A percentile compares a stretch with the other conserved stretches of the same genome.
These are phyloP conservation scores for Simmondsia chinensis DNA, from an alignment of 148 eudicot species.

Conservation along the genomic window DNA sequence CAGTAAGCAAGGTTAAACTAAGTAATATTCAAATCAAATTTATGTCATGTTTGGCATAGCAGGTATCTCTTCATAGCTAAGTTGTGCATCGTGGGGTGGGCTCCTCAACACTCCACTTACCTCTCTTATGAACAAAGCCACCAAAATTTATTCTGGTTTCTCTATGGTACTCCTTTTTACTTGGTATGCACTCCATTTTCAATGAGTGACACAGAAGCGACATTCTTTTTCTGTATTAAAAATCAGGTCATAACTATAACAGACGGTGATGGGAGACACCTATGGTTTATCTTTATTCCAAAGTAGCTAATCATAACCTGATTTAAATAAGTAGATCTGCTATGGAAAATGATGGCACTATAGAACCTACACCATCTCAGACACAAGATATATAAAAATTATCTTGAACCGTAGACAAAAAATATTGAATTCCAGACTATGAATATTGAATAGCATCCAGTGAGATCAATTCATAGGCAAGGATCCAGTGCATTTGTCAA, in stretches of 20 bases:
- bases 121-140: slow-evolving; percentile 27
- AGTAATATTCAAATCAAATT: too few species aligned
- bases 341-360: slow-evolving; percentile 6
- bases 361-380: neutral
- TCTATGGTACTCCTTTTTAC: slow-evolving; percentile 11
- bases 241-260: slow-evolving; percentile 10
- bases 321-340: slow-evolving; percentile 15
- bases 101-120: slow-evolving; percentile 13
- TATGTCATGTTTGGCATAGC: too few species aligned
- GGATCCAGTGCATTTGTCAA: too few species aligned
- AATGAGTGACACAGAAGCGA: slow-evolving; percentile 31
- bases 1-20: too few species aligned
- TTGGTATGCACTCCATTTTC: slow-evolving; percentile 27
- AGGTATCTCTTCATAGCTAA: slow-evolving; percentile 18
- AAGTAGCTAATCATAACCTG: slow-evolving; percentile 19
- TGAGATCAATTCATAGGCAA: too few species aligned
- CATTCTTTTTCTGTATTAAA: slow-evolving; percentile 7
- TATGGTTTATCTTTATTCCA: slow-evolving; percentile 13
- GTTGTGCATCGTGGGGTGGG: slow-evolving; percentile 15
- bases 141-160: slow-evolving; percentile 8
- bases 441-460: too few species aligned
- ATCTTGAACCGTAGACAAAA: too few species aligned
- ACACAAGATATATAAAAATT: too few species aligned
- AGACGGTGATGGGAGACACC: slow-evolving; percentile 15
- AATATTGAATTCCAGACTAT: too few species aligned